Percentiles rank a stretch among this genome's conserved stretches.
Conservation (phyloP, 768 basidiomycete genomes). For the Leccinum rimulosum region DNA sequence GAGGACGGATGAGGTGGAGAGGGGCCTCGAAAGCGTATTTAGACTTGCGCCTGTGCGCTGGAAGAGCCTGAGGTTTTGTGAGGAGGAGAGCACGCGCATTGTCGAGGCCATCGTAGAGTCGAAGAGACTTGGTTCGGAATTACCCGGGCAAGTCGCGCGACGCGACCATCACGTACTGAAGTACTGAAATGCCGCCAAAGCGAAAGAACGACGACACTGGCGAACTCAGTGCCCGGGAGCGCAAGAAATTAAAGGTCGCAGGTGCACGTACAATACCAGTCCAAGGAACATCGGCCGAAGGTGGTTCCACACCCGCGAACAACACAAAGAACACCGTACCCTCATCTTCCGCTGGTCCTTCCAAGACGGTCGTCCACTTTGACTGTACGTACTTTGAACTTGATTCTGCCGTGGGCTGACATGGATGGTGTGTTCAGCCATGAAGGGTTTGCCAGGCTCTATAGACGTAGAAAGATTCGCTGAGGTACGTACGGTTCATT, state of each 20-base stretch:
- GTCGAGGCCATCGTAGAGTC: conserved; percentile 35
- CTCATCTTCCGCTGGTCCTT: conserved; percentile 33
- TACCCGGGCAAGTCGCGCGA: conserved; percentile 17
- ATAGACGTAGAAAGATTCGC: conserved; percentile 89
- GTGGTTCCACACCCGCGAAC: conserved; percentile 6
- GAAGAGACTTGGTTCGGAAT: conserved; percentile 15
- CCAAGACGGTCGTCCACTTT: conserved; percentile 35
- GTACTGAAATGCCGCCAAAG: conserved; percentile 40
- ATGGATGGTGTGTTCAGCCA: conserved; percentile 37
- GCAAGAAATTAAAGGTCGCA: conserved; percentile 67
- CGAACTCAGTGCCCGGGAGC: conserved; percentile 43
- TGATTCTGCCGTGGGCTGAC: neutral
- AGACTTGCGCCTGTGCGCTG: conserved; percentile 9
- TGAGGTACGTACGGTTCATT: conserved; percentile 49
- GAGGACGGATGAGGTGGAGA: conserved; percentile 44
- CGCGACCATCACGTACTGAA: neutral
- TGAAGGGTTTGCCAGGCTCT: conserved; percentile 61
- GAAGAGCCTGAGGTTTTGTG: conserved; percentile 9
- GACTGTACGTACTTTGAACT: conserved; percentile 37
- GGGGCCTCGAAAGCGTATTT: conserved; percentile 26
- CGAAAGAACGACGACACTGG: conserved; percentile 34
- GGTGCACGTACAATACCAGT: conserved; percentile 67
- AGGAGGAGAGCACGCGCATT: conserved; percentile 28
- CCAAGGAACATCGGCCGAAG: conserved; percentile 35
- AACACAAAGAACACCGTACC: conserved; percentile 31